phyloP scores from a whole-genome alignment of 441 rosid genomes.

The Pelargonium myrrhifolium region DNA sequence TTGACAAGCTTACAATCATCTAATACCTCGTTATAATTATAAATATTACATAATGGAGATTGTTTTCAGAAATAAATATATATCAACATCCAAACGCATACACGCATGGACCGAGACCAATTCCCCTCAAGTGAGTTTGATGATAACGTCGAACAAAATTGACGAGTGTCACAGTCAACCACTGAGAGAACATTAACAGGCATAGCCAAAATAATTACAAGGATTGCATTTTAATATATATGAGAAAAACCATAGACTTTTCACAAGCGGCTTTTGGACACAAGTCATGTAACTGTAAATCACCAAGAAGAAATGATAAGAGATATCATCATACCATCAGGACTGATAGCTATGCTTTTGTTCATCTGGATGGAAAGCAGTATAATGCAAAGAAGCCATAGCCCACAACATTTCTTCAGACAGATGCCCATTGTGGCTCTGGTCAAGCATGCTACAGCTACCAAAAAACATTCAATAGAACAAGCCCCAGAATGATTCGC shows the following conservation, averaged over 20 bases:
- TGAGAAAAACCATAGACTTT: too few species aligned
- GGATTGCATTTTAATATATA: not conserved
- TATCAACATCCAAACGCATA: not conserved
- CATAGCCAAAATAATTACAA: not conserved
- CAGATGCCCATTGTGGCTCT: conserved; percentile 68
- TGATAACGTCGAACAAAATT: not conserved
- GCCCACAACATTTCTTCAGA: conserved; percentile 18
- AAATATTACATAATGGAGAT: not conserved
- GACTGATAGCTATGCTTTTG: conserved; percentile 51
- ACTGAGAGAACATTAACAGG: not conserved
- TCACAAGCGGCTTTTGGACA: not conserved
- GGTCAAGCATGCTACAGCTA: conserved; percentile 28
- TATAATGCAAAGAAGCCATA: conserved; percentile 49
- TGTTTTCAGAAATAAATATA: not conserved
- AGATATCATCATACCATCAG: conserved; percentile 58
- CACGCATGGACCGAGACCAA: not conserved
- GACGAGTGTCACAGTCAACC: not conserved
- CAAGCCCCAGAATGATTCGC: conserved; percentile 25
- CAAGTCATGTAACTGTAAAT: not conserved
- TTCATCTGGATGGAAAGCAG: conserved; percentile 37
- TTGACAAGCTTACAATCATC: too few species aligned
- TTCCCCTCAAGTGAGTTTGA: not conserved
- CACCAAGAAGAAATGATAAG: not conserved
- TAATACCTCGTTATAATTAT: not conserved
- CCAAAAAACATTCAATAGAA: conserved; percentile 58